Percentiles rank a stretch among this genome's conserved stretches.
These are phyloP conservation scores for Malus hybrid DNA, from an alignment of 331 rosid species.

Conservation along the genomic window DNA sequence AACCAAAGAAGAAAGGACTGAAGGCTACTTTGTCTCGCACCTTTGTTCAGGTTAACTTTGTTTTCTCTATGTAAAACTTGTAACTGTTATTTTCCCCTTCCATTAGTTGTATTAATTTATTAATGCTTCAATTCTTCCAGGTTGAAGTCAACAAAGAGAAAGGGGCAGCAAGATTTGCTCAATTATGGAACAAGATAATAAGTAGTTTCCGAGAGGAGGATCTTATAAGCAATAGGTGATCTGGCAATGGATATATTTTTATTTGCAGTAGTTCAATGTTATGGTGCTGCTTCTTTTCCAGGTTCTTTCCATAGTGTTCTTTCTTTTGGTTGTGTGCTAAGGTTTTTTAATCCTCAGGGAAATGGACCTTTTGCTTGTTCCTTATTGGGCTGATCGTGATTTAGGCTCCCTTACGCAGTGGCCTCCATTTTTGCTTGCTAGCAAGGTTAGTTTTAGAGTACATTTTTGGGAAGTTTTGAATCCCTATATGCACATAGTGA, in stretches of 20 bases:
- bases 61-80: background rate
- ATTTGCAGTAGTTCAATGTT: background rate
- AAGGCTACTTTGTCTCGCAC: slow-evolving; percentile 77
- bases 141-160: slow-evolving; percentile 64
- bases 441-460: slow-evolving; percentile 62
- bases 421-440: slow-evolving; percentile 99
- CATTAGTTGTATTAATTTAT: background rate
- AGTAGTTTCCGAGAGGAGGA: slow-evolving; percentile 94
- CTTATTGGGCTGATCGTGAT: slow-evolving; percentile 96
- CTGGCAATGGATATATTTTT: background rate
- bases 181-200: slow-evolving; percentile 91
- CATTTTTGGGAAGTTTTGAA: slow-evolving; percentile 6
- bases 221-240: slow-evolving; percentile 77
- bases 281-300: background rate
- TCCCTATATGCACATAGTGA: slow-evolving; percentile 9
- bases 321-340: slow-evolving; percentile 12
- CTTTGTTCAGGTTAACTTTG: slow-evolving; percentile 30
- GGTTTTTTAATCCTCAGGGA: slow-evolving; percentile 53
- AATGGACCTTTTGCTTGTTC: slow-evolving; percentile 94
- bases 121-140: background rate
- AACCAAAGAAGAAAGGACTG: slow-evolving; percentile 83
- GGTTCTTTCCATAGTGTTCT: background rate
- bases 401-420: slow-evolving; percentile 70
- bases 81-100: background rate
- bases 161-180: slow-evolving; percentile 91